Conservation (phyloP, 176 grass and related monocot genomes). For the Oryza meridionalis region DNA sequence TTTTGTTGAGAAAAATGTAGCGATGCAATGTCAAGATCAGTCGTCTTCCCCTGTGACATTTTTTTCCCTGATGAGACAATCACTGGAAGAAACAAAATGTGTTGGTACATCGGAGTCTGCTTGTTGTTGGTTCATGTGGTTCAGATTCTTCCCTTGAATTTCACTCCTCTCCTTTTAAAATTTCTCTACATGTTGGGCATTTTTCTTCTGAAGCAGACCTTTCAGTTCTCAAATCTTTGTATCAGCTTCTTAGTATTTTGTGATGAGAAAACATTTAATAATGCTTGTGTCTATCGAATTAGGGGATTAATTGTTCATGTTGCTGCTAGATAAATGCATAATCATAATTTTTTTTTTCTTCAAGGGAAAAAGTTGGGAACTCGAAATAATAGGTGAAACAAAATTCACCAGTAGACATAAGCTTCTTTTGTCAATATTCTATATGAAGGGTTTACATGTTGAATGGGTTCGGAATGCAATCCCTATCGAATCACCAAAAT, state of each 20-base stretch:
- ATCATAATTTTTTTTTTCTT: background rate
- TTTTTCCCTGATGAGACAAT: background rate
- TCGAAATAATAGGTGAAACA: background rate
- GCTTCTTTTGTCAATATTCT: background rate
- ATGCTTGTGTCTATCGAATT: background rate
- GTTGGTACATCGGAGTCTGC: constrained; percentile 9
- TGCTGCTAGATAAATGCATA: background rate
- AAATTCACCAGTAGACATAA: background rate
- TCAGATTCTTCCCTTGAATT: background rate
- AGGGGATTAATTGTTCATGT: background rate
- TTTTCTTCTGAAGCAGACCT: background rate
- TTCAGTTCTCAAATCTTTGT: background rate
- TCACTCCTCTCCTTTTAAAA: background rate
- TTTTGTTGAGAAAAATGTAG: background rate
- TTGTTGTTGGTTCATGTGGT: constrained; percentile 7
- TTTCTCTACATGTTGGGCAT: background rate
- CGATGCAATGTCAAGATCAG: background rate
- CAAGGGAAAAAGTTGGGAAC: background rate
- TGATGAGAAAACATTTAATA: background rate
- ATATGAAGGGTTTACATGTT: background rate
- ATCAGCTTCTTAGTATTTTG: background rate
- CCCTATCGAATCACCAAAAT: too few species aligned
- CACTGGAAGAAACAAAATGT: background rate
- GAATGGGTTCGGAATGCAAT: too few species aligned
- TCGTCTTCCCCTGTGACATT: background rate